phyloP scores from a whole-genome alignment of 306 rosid species.

The Dryas octopetala region DNA sequence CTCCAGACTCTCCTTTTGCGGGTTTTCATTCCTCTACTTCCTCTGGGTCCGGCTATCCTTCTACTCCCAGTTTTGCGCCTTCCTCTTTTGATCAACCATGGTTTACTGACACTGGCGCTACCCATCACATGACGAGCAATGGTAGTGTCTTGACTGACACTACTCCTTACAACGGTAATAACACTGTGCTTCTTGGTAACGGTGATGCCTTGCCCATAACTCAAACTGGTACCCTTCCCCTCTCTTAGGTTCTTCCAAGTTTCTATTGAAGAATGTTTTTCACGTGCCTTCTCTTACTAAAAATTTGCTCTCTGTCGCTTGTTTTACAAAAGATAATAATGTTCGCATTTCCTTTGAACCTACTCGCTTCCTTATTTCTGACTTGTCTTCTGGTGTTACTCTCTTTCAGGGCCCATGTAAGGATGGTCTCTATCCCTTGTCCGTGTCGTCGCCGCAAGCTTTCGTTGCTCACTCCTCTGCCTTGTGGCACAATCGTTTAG shows the following conservation, averaged over 20 bases:
- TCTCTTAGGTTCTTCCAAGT: neutral
- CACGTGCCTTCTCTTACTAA: neutral
- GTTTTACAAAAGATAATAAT: neutral
- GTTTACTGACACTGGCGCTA: neutral
- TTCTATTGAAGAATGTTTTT: neutral
- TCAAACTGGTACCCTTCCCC: neutral
- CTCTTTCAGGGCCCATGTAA: neutral
- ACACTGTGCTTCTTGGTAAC: neutral
- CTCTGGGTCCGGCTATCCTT: neutral
- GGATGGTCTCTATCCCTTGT: neutral
- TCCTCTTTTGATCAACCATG: neutral
- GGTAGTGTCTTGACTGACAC: fast-evolving
- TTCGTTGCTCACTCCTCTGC: neutral
- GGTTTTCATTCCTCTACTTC: neutral
- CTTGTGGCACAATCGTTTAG: neutral
- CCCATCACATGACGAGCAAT: neutral
- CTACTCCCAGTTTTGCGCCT: too few species aligned
- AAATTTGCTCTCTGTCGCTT: neutral
- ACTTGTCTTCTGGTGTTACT: neutral
- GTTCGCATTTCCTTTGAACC: neutral
- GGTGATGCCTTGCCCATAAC: neutral
- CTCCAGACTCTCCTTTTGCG: too few species aligned
- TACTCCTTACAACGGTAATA: neutral
- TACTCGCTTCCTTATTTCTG: neutral
- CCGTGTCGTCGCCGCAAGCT: neutral